A percentile compares a stretch with the other conserved stretches of the same genome.
Evolutionary conservation across 2,329 filamentous ascomycete genomes (phyloP).

Genomic region (Arachnomyces sp.): DNA sequence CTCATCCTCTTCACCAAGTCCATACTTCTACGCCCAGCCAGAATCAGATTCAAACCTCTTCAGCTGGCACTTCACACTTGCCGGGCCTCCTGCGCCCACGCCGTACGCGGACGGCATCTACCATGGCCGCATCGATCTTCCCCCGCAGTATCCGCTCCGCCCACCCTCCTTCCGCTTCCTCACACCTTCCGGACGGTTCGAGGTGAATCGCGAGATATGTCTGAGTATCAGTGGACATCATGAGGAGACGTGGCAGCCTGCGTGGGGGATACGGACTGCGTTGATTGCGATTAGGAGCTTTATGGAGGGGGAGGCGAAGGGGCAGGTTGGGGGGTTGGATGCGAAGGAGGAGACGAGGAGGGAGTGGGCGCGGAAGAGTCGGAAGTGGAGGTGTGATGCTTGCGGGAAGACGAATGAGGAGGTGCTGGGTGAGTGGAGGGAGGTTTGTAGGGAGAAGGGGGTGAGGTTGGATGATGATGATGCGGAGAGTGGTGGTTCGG

Average conservation of each 20-base stretch:
- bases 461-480: constrained; percentile 33
- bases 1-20: constrained; percentile 62
- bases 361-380: constrained; percentile 60
- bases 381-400: constrained; percentile 56
- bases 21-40: constrained; percentile 77
- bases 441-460: constrained; percentile 41
- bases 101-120: constrained; percentile 77
- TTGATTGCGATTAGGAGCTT: constrained; percentile 71
- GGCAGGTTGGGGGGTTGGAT: constrained; percentile 85
- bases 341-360: constrained; percentile 58
- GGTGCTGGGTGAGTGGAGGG: constrained; percentile 63
- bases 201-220: constrained; percentile 94
- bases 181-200: constrained; percentile 85
- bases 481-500: background rate
- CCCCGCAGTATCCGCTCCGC: constrained; percentile 79
- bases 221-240: constrained; percentile 90
- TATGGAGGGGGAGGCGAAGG: constrained; percentile 83
- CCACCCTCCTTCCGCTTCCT: constrained; percentile 94
- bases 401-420: constrained; percentile 63
- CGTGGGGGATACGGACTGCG: constrained; percentile 91
- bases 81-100: constrained; percentile 70
- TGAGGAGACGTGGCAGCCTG: constrained; percentile 97
- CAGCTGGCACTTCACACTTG: constrained; percentile 98
- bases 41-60: constrained; percentile 78
- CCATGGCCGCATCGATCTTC: constrained; percentile 89